These are phyloP conservation scores for Sicyos edulis DNA, from an alignment of 306 rosid genomes.

Conservation along the genomic window DNA sequence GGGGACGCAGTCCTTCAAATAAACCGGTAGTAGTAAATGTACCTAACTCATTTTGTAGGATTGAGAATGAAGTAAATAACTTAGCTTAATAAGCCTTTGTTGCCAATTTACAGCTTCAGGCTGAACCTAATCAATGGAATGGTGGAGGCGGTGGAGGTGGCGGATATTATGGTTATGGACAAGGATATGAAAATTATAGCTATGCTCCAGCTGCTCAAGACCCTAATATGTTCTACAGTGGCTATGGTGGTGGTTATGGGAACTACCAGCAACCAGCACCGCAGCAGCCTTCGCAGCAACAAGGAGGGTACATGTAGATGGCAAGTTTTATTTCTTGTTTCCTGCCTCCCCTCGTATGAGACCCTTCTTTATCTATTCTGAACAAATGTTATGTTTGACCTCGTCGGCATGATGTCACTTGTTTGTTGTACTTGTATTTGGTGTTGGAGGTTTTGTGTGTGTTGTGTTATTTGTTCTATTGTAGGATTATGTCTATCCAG, in stretches of 20 bases:
- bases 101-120: constrained; percentile 36
- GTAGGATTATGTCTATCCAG: constrained; percentile 6
- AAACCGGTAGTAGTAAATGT: constrained; percentile 54
- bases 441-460: background rate
- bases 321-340: constrained; percentile 18
- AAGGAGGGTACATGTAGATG: constrained; percentile 59
- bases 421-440: constrained; percentile 17
- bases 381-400: background rate
- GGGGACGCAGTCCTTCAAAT: constrained; percentile 98
- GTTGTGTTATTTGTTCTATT: constrained; percentile 12
- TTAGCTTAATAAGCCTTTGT: constrained; percentile 2
- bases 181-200: constrained; percentile 74
- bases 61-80: background rate
- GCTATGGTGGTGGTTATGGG: constrained; percentile 65
- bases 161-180: constrained; percentile 76
- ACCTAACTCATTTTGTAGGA: background rate
- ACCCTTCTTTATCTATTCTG: background rate
- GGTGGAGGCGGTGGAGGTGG: constrained; percentile 48
- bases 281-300: constrained; percentile 70
- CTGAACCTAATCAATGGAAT: constrained; percentile 66
- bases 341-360: background rate
- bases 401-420: background rate
- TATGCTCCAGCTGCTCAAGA: constrained; percentile 76
- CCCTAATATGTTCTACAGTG: constrained; percentile 66
- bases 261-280: constrained; percentile 52